Conservation (phyloP, 331 rosid genomes). For the Telfairia occidentalis region DNA sequence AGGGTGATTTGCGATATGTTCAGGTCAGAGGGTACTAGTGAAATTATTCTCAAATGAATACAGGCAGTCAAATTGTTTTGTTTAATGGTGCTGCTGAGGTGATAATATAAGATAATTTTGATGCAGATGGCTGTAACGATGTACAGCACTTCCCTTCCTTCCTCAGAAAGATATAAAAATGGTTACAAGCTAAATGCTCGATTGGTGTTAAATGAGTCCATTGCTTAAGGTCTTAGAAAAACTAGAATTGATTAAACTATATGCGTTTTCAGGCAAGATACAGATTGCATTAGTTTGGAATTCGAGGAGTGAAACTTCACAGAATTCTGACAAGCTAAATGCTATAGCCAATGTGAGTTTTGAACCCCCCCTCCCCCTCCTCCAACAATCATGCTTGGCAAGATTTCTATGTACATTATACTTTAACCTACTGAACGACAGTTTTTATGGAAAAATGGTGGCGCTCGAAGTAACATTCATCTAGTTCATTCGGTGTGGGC, state of each 20-base stretch:
- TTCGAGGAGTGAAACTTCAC: slow-evolving; percentile 67
- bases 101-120: slow-evolving; percentile 15
- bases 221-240: neutral
- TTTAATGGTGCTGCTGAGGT: neutral
- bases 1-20: slow-evolving; percentile 73
- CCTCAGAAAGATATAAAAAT: slow-evolving; percentile 61
- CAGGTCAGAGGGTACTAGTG: slow-evolving; percentile 53
- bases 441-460: slow-evolving; percentile 87
- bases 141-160: slow-evolving; percentile 63
- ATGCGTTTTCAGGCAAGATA: slow-evolving; percentile 53
- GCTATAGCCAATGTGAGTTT: slow-evolving; percentile 63
- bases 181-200: slow-evolving; percentile 28
- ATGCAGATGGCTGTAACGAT: slow-evolving; percentile 96
- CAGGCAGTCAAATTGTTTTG: neutral
- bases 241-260: neutral
- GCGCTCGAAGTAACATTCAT: slow-evolving; percentile 50
- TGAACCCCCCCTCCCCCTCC: neutral
- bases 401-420: neutral
- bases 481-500: slow-evolving; percentile 89
- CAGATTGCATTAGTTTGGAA: slow-evolving; percentile 95
- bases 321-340: slow-evolving; percentile 47
- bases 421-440: slow-evolving; percentile 4
- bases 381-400: neutral
- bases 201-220: neutral
- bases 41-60: neutral